These are phyloP conservation scores for Suillus bovinus DNA, from an alignment of 768 basidiomycete species.

Conservation along the genomic window DNA sequence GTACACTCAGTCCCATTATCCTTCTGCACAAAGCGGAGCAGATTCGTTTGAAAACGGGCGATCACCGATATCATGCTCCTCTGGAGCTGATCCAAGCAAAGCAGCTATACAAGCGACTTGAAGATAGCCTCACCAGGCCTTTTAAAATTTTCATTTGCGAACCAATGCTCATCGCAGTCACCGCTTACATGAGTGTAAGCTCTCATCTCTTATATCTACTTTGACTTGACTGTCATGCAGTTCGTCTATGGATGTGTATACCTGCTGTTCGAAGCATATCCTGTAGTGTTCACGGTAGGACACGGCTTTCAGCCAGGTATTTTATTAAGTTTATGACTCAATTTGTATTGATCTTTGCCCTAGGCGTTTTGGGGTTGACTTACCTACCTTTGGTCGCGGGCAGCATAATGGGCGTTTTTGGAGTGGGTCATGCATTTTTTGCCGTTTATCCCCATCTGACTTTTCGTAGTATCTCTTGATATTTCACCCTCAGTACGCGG, in stretches of 20 bases:
- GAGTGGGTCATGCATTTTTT: background rate
- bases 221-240: slow-evolving; percentile 28
- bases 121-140: background rate
- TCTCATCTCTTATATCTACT: background rate
- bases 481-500: slow-evolving; percentile 1
- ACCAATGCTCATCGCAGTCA: background rate
- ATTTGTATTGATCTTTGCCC: background rate
- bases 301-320: slow-evolving; percentile 55
- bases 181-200: background rate
- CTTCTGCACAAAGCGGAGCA: background rate
- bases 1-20: background rate
- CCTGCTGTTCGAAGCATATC: slow-evolving; percentile 61
- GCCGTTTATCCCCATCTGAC: background rate
- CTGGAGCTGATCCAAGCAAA: background rate
- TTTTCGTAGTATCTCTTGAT: background rate
- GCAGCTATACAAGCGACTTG: background rate
- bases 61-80: background rate
- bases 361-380: background rate
- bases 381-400: background rate
- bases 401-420: background rate
- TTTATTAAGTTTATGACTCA: slow-evolving; percentile 8
- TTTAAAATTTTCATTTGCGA: background rate
- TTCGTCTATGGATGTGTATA: slow-evolving; percentile 67
- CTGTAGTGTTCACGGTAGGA: slow-evolving; percentile 53
- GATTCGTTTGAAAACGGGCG: background rate